Percentiles rank a stretch among this genome's conserved stretches.
Evolutionary conservation across 1,139 yeast genomes (phyloP).

Genomic region (Protomyces inouyei): DNA sequence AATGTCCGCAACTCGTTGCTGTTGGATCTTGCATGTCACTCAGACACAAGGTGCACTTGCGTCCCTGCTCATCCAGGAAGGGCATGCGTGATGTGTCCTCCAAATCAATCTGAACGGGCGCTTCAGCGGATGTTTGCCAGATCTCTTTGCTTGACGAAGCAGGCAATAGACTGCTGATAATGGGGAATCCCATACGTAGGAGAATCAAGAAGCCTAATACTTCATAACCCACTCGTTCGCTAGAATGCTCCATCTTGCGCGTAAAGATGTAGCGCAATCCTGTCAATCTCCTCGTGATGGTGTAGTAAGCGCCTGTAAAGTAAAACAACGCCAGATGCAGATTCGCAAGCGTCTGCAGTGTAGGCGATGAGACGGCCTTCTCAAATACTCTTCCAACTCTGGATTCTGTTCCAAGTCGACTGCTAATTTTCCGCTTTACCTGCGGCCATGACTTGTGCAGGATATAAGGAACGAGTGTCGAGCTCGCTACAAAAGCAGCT

Average conservation of each 20-base stretch:
- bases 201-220: constrained; percentile 67
- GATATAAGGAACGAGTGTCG: constrained; percentile 30
- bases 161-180: constrained; percentile 34
- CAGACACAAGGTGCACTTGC: constrained; percentile 79
- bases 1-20: constrained; percentile 84
- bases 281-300: constrained; percentile 66
- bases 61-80: constrained; percentile 63
- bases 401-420: neutral
- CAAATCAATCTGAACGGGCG: constrained; percentile 45
- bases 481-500: constrained; percentile 38
- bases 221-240: constrained; percentile 60
- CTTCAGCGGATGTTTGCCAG: neutral
- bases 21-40: constrained; percentile 77
- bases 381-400: neutral
- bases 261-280: constrained; percentile 69
- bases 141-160: neutral
- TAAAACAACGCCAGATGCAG: constrained; percentile 77
- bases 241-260: constrained; percentile 27
- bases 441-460: constrained; percentile 26
- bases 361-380: neutral
- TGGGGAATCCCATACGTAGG: constrained; percentile 51
- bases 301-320: constrained; percentile 73
- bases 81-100: constrained; percentile 56
- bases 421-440: neutral
- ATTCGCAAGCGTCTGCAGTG: constrained; percentile 13